A percentile compares a stretch with the other conserved stretches of the same genome.
Evolutionary conservation across 768 basidiomycete genomes (phyloP).

Genomic region (Lepiota brunneoincarnata): DNA sequence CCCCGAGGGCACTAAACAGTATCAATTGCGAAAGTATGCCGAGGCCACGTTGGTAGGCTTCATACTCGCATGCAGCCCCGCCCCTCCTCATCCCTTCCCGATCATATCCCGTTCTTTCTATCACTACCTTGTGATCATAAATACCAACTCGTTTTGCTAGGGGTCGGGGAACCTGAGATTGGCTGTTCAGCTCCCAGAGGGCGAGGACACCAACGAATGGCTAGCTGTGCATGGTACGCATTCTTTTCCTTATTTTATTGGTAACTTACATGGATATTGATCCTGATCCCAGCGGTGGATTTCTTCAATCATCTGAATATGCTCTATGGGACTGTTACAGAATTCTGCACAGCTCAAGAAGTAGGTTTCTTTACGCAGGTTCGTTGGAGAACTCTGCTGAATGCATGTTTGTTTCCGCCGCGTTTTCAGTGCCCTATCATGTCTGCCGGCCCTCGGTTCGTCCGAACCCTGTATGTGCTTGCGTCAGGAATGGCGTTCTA

Average conservation of each 20-base stretch:
- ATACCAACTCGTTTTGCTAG: constrained; percentile 34
- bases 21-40: constrained; percentile 96
- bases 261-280: neutral
- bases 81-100: neutral
- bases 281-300: constrained; percentile 72
- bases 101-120: too few relatives aligned
- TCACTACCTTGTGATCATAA: neutral
- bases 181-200: constrained; percentile 93
- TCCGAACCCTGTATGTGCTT: constrained; percentile 8
- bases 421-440: constrained; percentile 81
- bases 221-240: constrained; percentile 93
- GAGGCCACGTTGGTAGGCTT: constrained; percentile 83
- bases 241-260: neutral
- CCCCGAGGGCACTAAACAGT: constrained; percentile 95
- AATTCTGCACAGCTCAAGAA: constrained; percentile 95
- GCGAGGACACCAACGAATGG: constrained; percentile 98
- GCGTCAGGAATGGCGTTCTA: neutral
- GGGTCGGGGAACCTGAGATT: constrained; percentile 93
- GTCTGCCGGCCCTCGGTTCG: constrained; percentile 91
- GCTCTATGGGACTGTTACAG: constrained; percentile 97
- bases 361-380: constrained; percentile 37
- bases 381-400: constrained; percentile 8
- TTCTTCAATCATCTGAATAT: constrained; percentile 99
- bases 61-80: neutral
- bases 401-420: neutral